A percentile compares a stretch with the other conserved stretches of the same genome.
Conservation (phyloP, 441 rosid genomes). For the Gossypium schwendimanii region DNA sequence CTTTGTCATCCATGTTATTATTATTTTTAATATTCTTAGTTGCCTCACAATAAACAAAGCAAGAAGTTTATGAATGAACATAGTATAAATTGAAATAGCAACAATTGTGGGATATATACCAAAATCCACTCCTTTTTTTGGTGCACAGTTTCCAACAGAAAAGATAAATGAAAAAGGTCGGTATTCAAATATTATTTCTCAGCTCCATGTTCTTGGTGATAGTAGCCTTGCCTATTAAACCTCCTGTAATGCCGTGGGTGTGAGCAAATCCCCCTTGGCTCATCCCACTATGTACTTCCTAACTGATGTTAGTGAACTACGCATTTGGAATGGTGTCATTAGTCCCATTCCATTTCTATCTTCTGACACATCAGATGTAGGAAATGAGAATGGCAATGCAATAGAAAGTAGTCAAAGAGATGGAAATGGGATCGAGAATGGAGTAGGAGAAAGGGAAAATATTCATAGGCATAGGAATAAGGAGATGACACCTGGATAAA, state of each 20-base stretch:
- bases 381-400: background rate
- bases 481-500: background rate
- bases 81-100: slow-evolving; percentile 1
- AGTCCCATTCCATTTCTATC: background rate
- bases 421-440: background rate
- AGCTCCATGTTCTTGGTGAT: background rate
- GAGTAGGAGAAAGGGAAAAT: background rate
- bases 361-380: background rate
- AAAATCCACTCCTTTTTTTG: background rate
- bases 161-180: background rate
- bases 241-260: background rate
- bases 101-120: background rate
- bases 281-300: slow-evolving; percentile 6
- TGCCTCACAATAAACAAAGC: background rate
- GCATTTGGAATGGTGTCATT: background rate
- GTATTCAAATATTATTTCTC: background rate
- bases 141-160: no score
- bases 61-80: background rate
- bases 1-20: background rate
- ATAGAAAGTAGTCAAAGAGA: background rate
- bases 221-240: background rate
- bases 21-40: background rate
- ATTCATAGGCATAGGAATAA: background rate
- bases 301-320: slow-evolving; percentile 5
- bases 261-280: background rate